These are phyloP conservation scores for Diaporthe ilicicola DNA, from an alignment of 2,329 filamentous ascomycete species.

Conservation along the genomic window DNA sequence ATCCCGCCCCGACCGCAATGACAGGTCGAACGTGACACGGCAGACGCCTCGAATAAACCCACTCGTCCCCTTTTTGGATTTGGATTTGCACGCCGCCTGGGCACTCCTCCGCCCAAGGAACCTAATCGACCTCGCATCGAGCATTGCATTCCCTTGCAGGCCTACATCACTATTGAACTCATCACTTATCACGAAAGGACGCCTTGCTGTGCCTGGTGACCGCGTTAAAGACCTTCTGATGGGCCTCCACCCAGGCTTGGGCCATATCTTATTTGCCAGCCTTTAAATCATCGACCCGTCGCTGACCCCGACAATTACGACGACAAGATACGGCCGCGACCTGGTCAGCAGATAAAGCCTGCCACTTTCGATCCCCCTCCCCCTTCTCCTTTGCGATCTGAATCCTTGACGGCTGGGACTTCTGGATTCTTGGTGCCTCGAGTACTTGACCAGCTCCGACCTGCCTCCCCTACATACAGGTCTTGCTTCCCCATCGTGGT, in stretches of 20 bases:
- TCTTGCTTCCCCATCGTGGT: conserved; percentile 21
- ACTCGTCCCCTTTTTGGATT: not conserved
- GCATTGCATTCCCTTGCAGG: conserved; percentile 2
- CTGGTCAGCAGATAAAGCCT: conserved; percentile 23
- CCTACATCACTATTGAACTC: not conserved
- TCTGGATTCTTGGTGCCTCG: conserved; percentile 19
- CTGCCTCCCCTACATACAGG: conserved; percentile 25
- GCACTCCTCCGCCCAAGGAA: not conserved
- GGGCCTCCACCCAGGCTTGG: conserved; percentile 21
- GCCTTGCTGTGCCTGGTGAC: conserved; percentile 27
- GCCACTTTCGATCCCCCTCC: not conserved
- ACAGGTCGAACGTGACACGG: conserved; percentile 30
- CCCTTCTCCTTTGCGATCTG: conserved; percentile 5
- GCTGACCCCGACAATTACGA: conserved; percentile 16
- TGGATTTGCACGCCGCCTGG: conserved; percentile 10
- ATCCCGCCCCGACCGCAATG: conserved; percentile 30
- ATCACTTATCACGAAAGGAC: not conserved
- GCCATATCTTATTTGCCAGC: conserved; percentile 20
- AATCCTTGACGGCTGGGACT: conserved; percentile 4
- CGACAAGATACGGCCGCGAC: conserved; percentile 28
- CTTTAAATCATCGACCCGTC: not conserved
- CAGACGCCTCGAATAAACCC: conserved; percentile 25
- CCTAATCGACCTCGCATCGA: not conserved
- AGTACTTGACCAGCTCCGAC: conserved; percentile 21
- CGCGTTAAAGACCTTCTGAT: conserved; percentile 19